A percentile compares a stretch with the other conserved stretches of the same genome.
Evolutionary conservation across 2,329 filamentous ascomycete species (phyloP).

Genomic region (Alternaria postmessia): DNA sequence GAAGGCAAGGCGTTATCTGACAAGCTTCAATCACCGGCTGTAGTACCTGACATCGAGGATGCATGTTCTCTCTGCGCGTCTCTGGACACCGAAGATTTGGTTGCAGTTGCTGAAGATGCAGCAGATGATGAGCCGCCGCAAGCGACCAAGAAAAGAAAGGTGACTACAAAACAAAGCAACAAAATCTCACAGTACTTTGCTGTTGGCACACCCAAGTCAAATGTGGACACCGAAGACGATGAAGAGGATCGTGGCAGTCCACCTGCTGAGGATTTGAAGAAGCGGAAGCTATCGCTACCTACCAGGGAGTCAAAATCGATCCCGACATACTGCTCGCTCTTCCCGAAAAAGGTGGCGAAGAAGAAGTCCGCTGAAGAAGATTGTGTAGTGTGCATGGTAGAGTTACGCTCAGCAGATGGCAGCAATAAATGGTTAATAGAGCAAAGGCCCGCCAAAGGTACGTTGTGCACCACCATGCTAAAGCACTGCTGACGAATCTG

Average conservation of each 20-base stretch:
- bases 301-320: slow-evolving; percentile 21
- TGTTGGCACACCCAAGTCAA: slow-evolving; percentile 25
- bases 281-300: slow-evolving; percentile 32
- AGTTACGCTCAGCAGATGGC: slow-evolving; percentile 18
- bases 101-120: slow-evolving; percentile 24
- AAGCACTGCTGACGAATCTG: slow-evolving; percentile 5
- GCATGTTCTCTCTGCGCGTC: slow-evolving; percentile 39
- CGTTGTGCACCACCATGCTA: slow-evolving; percentile 5
- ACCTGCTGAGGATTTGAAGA: slow-evolving; percentile 21
- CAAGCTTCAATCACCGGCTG: slow-evolving; percentile 18
- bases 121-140: slow-evolving; percentile 23
- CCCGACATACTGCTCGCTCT: slow-evolving; percentile 44
- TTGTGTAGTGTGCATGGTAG: slow-evolving; percentile 44
- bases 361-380: slow-evolving; percentile 47
- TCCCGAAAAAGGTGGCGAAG: slow-evolving; percentile 46
- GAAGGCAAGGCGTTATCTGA: slow-evolving; percentile 38
- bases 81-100: slow-evolving; percentile 44
- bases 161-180: slow-evolving; percentile 26
- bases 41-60: slow-evolving; percentile 41
- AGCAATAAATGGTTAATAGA: slow-evolving; percentile 46
- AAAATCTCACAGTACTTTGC: slow-evolving; percentile 45
- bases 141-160: slow-evolving; percentile 37
- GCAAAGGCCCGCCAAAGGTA: slow-evolving; percentile 47
- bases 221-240: slow-evolving; percentile 18
- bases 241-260: neutral